Evolutionary conservation across 1,284 basidiomycete genomes (phyloP), one percentile per base, ranked within the genome.

Genomic region (Cryptococcus amylolentus): DNA sequence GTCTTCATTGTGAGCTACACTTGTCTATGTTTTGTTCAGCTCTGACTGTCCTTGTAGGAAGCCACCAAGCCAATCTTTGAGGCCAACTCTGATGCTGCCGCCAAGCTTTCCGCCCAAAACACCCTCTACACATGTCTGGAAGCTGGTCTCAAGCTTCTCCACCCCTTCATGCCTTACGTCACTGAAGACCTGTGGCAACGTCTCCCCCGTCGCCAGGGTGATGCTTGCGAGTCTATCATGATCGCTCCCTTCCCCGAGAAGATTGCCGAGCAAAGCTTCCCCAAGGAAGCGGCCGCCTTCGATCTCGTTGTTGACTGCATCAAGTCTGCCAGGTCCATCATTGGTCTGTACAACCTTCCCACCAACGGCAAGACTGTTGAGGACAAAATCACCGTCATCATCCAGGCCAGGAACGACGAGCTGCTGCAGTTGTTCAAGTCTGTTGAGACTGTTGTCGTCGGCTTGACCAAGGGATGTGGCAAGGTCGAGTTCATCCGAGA

Each of bases 181-280:
- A 98, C 95, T 1, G 96, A 99, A 78, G 96, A 98, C 77, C 80
- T 99, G 18, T 98, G 96, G 96, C 96, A 99, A 76, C 86, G 94
- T 44, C 81, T 98, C 10, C 93, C 94, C 0, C 82, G 92, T 13
- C 81, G 94, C 55, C 85, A 87, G 0, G 86, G 86, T 51, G 93
- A 98, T 75, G 70, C 82, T 9, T 89, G 87, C 9, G 84, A 86
- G 20, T 91, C 91, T 0, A 93, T 99, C 77, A 94, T 95, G 87
- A 77, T 98, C 31, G 82, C 93, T 0, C 77, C 82, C 23, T 98
- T 86, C 83, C 95, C 96, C 5, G 82, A 85, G 47, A 79, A 81
- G 60, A 60, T 61, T 37, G 51, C 66, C 3, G 79, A 80, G 9
- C 86, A 86, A 64, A 81, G 84, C 52, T 91, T 88, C 67, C 78